phyloP scores from a whole-genome alignment of 2,329 filamentous ascomycete species.

The Xylariaceae sp. region DNA sequence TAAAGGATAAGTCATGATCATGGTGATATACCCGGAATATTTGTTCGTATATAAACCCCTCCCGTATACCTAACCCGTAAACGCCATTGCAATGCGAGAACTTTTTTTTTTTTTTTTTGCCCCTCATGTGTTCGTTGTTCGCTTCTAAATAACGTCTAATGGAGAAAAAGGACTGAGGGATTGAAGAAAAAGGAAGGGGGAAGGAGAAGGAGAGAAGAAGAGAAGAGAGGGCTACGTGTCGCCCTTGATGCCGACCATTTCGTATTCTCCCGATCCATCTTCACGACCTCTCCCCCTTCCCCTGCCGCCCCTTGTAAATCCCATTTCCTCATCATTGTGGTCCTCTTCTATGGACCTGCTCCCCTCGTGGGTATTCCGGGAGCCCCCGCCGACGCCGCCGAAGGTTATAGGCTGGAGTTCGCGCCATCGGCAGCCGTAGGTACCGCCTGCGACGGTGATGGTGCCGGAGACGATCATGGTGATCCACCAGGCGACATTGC shows the following conservation, averaged over 20 bases:
- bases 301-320: slow-evolving; percentile 43
- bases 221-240: slow-evolving; percentile 18
- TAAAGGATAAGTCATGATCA: not conserved
- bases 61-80: not conserved
- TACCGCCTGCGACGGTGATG: slow-evolving; percentile 56
- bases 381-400: slow-evolving; percentile 66
- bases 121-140: too few relatives aligned
- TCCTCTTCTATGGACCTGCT: slow-evolving; percentile 20
- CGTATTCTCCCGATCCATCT: slow-evolving; percentile 56
- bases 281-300: slow-evolving; percentile 48
- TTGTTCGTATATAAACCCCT: not conserved
- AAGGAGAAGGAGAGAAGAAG: not conserved
- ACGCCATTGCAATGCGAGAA: slow-evolving; percentile 11
- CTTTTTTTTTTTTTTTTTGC: not conserved
- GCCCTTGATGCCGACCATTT: slow-evolving; percentile 54
- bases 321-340: slow-evolving; percentile 40
- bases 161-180: too few relatives aligned
- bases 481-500: slow-evolving; percentile 81
- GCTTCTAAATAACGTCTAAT: too few relatives aligned
- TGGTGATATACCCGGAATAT: not conserved
- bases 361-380: slow-evolving; percentile 32
- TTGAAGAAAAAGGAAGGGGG: too few relatives aligned
- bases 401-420: slow-evolving; percentile 87
- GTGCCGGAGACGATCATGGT: slow-evolving; percentile 45
- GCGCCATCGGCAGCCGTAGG: slow-evolving; percentile 87